A percentile compares a stretch with the other conserved stretches of the same genome.
Evolutionary conservation across 2,329 filamentous ascomycete genomes (phyloP).

Genomic region (Xylariaceae sp.): DNA sequence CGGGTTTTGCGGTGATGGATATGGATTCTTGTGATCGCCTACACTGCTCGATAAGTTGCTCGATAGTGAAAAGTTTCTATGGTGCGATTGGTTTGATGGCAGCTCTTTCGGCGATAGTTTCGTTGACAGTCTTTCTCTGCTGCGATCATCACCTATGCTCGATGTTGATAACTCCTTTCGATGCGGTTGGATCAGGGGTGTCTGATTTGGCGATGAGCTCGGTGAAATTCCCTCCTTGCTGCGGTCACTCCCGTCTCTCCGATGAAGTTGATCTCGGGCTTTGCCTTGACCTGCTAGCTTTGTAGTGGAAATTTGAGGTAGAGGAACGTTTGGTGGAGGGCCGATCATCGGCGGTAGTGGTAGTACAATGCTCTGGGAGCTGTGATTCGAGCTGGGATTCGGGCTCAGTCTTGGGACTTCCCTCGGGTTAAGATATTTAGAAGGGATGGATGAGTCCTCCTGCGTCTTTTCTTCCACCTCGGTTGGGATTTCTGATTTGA

Average conservation of each 20-base stretch:
- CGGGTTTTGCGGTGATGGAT: too few species aligned
- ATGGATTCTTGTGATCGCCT: too few species aligned
- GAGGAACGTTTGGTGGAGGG: constrained; percentile 18
- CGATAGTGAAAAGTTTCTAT: too few species aligned
- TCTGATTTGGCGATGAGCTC: neutral
- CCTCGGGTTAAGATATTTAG: too few species aligned
- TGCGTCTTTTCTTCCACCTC: too few species aligned
- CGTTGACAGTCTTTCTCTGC: neutral
- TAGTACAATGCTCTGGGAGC: constrained; percentile 1
- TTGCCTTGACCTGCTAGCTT: constrained; percentile 10
- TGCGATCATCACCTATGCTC: neutral
- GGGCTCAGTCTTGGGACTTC: neutral
- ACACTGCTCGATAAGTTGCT: too few species aligned
- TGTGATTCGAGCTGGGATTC: neutral
- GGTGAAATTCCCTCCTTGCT: constrained; percentile 9
- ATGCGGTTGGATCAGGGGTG: too few species aligned
- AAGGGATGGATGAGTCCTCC: too few species aligned
- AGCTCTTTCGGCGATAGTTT: too few species aligned
- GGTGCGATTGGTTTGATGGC: too few species aligned
- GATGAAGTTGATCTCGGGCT: constrained; percentile 8
- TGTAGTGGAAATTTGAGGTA: constrained; percentile 16
- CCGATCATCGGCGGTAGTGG: constrained; percentile 16
- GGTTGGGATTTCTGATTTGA: too few species aligned
- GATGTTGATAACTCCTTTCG: too few species aligned
- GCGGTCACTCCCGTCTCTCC: constrained; percentile 5